A percentile compares a stretch with the other conserved stretches of the same genome.
Evolutionary conservation across 805 yeast species (phyloP).

Genomic region (Yarrowia sp.): DNA sequence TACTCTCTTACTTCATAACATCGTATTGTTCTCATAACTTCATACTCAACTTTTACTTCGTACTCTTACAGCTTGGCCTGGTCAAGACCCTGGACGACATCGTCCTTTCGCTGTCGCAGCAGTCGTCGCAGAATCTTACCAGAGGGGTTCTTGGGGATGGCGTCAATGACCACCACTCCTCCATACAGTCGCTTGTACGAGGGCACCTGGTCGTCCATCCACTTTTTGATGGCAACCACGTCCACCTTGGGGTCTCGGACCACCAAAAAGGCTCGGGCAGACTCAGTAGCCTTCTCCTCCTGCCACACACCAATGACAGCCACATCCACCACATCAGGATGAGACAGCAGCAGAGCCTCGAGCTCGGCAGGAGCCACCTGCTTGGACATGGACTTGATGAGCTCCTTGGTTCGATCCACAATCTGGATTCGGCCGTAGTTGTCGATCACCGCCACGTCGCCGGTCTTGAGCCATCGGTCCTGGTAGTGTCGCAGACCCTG

Average conservation of each 20-base stretch:
- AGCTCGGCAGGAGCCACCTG: slow-evolving; percentile 47
- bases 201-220: slow-evolving; percentile 46
- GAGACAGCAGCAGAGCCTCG: slow-evolving; percentile 44
- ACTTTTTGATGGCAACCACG: slow-evolving; percentile 40
- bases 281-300: slow-evolving; percentile 50
- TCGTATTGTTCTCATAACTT: too few relatives aligned
- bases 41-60: background rate
- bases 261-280: slow-evolving; percentile 45
- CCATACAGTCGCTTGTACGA: slow-evolving; percentile 47
- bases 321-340: slow-evolving; percentile 44
- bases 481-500: slow-evolving; percentile 45
- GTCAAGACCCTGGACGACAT: slow-evolving; percentile 24
- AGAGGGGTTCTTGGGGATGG: slow-evolving; percentile 89
- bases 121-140: slow-evolving; percentile 93
- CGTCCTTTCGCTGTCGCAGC: slow-evolving; percentile 61
- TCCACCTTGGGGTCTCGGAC: slow-evolving; percentile 40
- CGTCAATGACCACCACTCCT: slow-evolving; percentile 69
- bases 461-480: slow-evolving; percentile 55
- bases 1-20: too few relatives aligned
- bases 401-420: slow-evolving; percentile 70
- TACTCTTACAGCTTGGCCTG: slow-evolving; percentile 25
- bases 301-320: slow-evolving; percentile 45
- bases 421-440: slow-evolving; percentile 54
- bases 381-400: slow-evolving; percentile 58
- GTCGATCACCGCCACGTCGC: slow-evolving; percentile 59